phyloP scores from a whole-genome alignment of 306 rosid species.

The Trifolium pratense region DNA sequence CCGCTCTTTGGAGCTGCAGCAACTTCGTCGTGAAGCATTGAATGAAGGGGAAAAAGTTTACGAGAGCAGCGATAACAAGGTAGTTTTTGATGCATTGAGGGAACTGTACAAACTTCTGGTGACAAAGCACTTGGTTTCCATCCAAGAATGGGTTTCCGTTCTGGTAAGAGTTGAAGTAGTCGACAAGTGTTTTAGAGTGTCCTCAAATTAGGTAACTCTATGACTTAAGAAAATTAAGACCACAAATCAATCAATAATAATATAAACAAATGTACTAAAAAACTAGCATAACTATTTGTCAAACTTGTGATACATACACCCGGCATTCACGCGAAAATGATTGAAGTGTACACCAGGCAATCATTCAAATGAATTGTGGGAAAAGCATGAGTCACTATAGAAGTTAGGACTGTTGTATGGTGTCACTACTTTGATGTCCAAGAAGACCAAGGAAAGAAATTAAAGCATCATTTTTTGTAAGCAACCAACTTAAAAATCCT shows the following conservation, averaged over 20 bases:
- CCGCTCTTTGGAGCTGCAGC: slow-evolving; percentile 69
- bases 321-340: slow-evolving; percentile 41
- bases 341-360: slow-evolving; percentile 36
- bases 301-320: slow-evolving; percentile 18
- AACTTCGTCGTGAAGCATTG: slow-evolving; percentile 71
- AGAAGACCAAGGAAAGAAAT: too few relatives aligned
- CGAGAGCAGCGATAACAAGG: slow-evolving; percentile 80
- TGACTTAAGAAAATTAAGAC: slow-evolving; percentile 31
- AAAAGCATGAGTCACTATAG: not conserved
- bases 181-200: slow-evolving; percentile 42
- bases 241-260: slow-evolving; percentile 30
- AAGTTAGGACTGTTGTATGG: slow-evolving; percentile 11
- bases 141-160: slow-evolving; percentile 85
- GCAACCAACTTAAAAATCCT: too few relatives aligned
- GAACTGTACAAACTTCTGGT: slow-evolving; percentile 84
- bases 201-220: slow-evolving; percentile 34
- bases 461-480: too few relatives aligned
- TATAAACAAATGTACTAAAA: too few relatives aligned
- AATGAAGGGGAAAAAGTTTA: slow-evolving; percentile 77
- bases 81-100: slow-evolving; percentile 83
- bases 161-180: slow-evolving; percentile 74
- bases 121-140: slow-evolving; percentile 70
- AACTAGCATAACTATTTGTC: too few relatives aligned
- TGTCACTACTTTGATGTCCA: too few relatives aligned
- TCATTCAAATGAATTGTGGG: slow-evolving; percentile 27